Base-by-base conservation (phyloP, 148 eudicot species). In the Arbutus unedo region DNA sequence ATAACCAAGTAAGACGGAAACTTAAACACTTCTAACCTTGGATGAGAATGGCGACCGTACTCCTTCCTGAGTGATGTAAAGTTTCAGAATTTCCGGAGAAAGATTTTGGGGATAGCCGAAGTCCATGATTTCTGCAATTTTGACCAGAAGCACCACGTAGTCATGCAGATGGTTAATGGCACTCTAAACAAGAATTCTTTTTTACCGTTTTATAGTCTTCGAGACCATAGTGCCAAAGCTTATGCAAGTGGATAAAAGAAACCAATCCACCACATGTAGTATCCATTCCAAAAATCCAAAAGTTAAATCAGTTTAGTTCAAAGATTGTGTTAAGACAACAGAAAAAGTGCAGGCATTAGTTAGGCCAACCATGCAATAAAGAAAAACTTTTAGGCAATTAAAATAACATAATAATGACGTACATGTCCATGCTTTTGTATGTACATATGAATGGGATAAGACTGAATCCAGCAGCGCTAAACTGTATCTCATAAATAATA, bases 21-120 rank as follows among this genome's bases (percentile, higher is more conserved):
- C 50, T 19, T 41, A 54, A 75, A 82, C 43, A 72, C 50, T 73
- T 11, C 83, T 66, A 67, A 96, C 99, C 99, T 94, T 96, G 11
- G 99, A 93, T 18, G 99, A 96, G 89, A 96, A 96, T 53, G 99
- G 94, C 5, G 99, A 96, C 47, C 99, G 95, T 59, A 96, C 98
- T 72, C 99, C 99, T 89, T 94, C 99, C 81, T 96, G 98, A 57
- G 99, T 96, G 49, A 96, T 96, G 88, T 96, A 96, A 57, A 96
- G 98, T 90, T 96, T 96, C 84, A 96, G 85, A 80, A 96, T 96
- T 89, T 96, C 99, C 8, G 99, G 93, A 25, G 98, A 92, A 75
- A 96, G 98, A 91, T 96, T 96, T 82, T 96, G 99, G 38, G 98
- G 99, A 87, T 94, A 96, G 57, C 99, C 99, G 86, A 96, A 96